These are phyloP conservation scores for Remersonia thermophila DNA, from an alignment of 2,329 filamentous ascomycete species.

Conservation along the genomic window DNA sequence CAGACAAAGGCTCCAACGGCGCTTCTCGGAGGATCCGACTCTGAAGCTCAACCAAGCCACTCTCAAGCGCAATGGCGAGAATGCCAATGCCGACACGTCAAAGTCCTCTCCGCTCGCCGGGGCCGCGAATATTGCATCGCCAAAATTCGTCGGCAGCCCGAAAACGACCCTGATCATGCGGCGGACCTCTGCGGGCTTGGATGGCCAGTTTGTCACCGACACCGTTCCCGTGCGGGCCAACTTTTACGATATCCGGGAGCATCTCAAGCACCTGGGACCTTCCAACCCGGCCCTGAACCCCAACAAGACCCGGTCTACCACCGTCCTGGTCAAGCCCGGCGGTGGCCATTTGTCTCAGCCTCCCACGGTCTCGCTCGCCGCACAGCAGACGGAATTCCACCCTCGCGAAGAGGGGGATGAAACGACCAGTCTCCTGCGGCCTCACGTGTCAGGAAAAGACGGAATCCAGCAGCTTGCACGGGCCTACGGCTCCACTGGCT, in stretches of 20 bases:
- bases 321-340: constrained; percentile 54
- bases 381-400: constrained; percentile 4
- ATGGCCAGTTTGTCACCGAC: constrained; percentile 36
- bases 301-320: constrained; percentile 46
- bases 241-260: constrained; percentile 49
- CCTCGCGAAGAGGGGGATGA: constrained; percentile 23
- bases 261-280: constrained; percentile 53
- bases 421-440: constrained; percentile 31
- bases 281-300: constrained; percentile 56
- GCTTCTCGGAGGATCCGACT: constrained; percentile 23
- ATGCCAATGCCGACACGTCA: too few species aligned
- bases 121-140: too few species aligned
- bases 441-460: constrained; percentile 48
- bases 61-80: constrained; percentile 19
- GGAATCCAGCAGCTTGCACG: constrained; percentile 49
- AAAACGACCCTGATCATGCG: constrained; percentile 48
- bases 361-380: constrained; percentile 15
- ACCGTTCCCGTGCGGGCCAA: constrained; percentile 47
- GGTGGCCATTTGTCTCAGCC: constrained; percentile 10
- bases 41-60: constrained; percentile 16
- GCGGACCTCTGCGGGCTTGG: constrained; percentile 41
- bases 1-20: constrained; percentile 46
- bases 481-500: constrained; percentile 37
- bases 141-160: constrained; percentile 34
- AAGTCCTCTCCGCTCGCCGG: too few species aligned